Conservation (phyloP, 2,329 filamentous ascomycete genomes). For the Colletotrichum euphorbiae region DNA sequence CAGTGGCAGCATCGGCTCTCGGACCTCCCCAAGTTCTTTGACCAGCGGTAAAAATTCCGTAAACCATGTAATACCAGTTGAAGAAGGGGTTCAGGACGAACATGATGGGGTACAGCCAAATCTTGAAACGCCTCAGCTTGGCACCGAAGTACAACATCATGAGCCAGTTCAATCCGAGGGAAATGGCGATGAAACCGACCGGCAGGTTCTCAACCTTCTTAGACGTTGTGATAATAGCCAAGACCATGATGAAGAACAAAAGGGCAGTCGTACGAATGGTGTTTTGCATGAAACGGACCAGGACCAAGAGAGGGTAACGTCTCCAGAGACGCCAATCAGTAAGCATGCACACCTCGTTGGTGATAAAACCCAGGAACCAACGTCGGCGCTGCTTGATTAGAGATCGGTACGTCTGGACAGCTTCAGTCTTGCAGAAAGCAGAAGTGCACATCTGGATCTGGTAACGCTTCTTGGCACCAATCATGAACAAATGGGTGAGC, state of each 20-base stretch:
- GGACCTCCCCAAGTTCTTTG: constrained; percentile 97
- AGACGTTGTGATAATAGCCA: constrained; percentile 87
- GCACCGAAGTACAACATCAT: constrained; percentile 97
- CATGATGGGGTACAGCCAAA: constrained; percentile 95
- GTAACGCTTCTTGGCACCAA: constrained; percentile 90
- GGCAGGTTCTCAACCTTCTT: constrained; percentile 83
- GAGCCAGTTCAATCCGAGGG: constrained; percentile 90
- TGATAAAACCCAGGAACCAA: constrained; percentile 98
- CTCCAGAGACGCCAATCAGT: constrained; percentile 94
- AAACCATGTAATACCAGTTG: constrained; percentile 99
- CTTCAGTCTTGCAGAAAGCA: constrained; percentile 98
- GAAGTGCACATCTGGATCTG: constrained; percentile 98
- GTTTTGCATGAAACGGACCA: constrained; percentile 94
- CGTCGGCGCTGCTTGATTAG: constrained; percentile 93
- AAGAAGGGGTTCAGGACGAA: constrained; percentile 96
- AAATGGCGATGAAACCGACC: constrained; percentile 93
- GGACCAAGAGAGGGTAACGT: constrained; percentile 85
- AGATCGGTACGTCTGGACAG: constrained; percentile 86
- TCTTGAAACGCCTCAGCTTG: constrained; percentile 89
- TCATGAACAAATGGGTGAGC: constrained; percentile 99
- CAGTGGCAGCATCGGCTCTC: constrained; percentile 86
- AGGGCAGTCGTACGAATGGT: constrained; percentile 94
- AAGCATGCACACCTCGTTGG: constrained; percentile 98
- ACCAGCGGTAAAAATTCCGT: constrained; percentile 93
- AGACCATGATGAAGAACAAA: constrained; percentile 92